Percentiles rank a stretch among this genome's conserved stretches.
phyloP scores from a whole-genome alignment of 805 yeast species.

The Metschnikowia cubensis region DNA sequence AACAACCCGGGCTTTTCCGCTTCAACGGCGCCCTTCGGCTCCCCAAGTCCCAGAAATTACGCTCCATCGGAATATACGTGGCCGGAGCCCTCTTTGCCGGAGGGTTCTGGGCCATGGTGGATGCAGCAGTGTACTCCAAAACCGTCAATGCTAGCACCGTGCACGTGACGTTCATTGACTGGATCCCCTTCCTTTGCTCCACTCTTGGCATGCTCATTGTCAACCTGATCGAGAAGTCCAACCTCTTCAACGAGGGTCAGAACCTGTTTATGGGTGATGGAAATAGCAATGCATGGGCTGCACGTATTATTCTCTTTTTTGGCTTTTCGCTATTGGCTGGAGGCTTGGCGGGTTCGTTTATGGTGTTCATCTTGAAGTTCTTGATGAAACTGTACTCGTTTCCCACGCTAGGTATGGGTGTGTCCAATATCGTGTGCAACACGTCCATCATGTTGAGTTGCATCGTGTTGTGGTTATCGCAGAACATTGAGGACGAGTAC shows the following conservation, averaged over 20 bases:
- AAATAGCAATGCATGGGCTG: slow-evolving; percentile 79
- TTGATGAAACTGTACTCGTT: slow-evolving; percentile 70
- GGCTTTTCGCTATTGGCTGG: slow-evolving; percentile 94
- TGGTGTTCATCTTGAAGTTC: slow-evolving; percentile 82
- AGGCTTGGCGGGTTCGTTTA: slow-evolving; percentile 88
- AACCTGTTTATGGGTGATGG: slow-evolving; percentile 41
- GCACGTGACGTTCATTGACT: slow-evolving; percentile 88
- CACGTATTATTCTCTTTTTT: slow-evolving; percentile 80
- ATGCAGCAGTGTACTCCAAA: slow-evolving; percentile 81
- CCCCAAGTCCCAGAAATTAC: slow-evolving; percentile 66
- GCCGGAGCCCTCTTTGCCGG: slow-evolving; percentile 74
- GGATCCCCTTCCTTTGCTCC: slow-evolving; percentile 91
- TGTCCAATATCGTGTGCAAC: slow-evolving; percentile 79
- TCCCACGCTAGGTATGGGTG: slow-evolving; percentile 94
- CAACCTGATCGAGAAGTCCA: slow-evolving; percentile 66
- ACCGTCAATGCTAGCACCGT: slow-evolving; percentile 81
- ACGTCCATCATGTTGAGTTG: slow-evolving; percentile 83
- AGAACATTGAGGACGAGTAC: slow-evolving; percentile 93
- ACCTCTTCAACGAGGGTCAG: slow-evolving; percentile 43
- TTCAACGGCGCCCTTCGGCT: slow-evolving; percentile 53
- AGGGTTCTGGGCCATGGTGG: slow-evolving; percentile 87
- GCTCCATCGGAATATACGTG: slow-evolving; percentile 73
- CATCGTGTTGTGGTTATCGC: slow-evolving; percentile 86
- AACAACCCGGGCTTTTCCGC: slow-evolving; percentile 55
- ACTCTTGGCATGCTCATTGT: slow-evolving; percentile 85